Percentiles rank a stretch among this genome's conserved stretches.
Conservation (phyloP, 1,284 basidiomycete genomes). For the Porogramme epimiltina region DNA sequence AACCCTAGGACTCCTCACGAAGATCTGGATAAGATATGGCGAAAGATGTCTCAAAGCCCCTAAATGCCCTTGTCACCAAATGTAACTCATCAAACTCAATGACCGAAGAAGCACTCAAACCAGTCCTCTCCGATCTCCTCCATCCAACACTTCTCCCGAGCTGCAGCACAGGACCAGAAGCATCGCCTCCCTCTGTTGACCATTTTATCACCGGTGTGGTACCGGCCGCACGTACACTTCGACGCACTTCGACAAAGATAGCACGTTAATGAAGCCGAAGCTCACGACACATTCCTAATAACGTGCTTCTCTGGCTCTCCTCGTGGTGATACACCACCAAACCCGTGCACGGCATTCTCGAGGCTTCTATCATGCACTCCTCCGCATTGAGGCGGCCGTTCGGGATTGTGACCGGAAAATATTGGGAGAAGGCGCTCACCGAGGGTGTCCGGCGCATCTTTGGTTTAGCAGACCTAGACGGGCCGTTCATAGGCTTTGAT, state of each 20-base stretch:
- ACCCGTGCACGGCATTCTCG: conserved; percentile 49
- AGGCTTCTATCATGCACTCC: conserved; percentile 40
- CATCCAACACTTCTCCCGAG: conserved; percentile 20
- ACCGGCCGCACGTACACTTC: conserved; percentile 40
- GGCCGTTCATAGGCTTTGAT: conserved; percentile 41
- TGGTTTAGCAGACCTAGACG: conserved; percentile 15
- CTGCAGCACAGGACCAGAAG: conserved; percentile 39
- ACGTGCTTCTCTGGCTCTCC: conserved; percentile 55
- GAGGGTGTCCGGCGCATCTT: conserved; percentile 17
- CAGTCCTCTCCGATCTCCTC: conserved; percentile 33
- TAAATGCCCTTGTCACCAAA: conserved; percentile 46
- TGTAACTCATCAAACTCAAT: conserved; percentile 50
- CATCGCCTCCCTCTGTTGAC: conserved; percentile 43
- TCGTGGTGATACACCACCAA: conserved; percentile 35
- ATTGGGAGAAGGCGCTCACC: conserved; percentile 45
- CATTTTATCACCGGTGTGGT: conserved; percentile 39
- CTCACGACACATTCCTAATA: conserved; percentile 39
- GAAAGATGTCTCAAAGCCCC: not conserved
- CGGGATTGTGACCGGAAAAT: conserved; percentile 50
- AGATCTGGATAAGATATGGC: not conserved
- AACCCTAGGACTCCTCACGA: too few relatives aligned
- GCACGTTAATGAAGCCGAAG: conserved; percentile 5
- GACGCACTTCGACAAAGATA: conserved; percentile 16
- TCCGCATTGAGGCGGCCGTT: conserved; percentile 39
- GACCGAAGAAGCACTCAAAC: conserved; percentile 39